These are phyloP conservation scores for Prosopis cineraria DNA, from an alignment of 306 rosid species.

Conservation along the genomic window DNA sequence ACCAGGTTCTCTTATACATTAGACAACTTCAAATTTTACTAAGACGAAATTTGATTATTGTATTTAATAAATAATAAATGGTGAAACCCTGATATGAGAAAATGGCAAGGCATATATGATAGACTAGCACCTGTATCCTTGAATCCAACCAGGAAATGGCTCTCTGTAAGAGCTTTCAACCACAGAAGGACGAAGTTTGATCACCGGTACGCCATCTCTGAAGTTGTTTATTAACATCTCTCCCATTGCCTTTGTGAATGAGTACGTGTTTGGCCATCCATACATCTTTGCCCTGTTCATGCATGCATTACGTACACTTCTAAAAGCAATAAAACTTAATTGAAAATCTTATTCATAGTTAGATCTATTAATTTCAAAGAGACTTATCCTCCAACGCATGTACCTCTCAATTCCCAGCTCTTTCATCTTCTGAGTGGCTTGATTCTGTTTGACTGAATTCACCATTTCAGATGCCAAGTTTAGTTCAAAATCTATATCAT, in stretches of 20 bases:
- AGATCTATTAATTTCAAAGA: too few relatives aligned
- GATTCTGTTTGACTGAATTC: conserved; percentile 25
- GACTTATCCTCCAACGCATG: background rate
- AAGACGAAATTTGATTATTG: too few relatives aligned
- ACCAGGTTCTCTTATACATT: too few relatives aligned
- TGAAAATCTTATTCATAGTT: too few relatives aligned
- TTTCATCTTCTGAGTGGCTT: conserved; percentile 52
- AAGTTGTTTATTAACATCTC: conserved; percentile 41
- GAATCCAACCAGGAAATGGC: conserved; percentile 62
- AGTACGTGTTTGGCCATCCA: conserved; percentile 64
- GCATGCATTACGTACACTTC: too few relatives aligned
- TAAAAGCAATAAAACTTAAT: too few relatives aligned
- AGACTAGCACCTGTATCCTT: conserved; percentile 43
- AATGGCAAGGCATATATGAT: too few relatives aligned
- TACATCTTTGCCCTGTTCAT: conserved; percentile 40
- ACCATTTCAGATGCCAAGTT: conserved; percentile 36
- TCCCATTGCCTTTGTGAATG: conserved; percentile 44
- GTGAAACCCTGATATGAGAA: too few relatives aligned
- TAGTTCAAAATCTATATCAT: conserved; percentile 46
- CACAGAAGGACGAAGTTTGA: conserved; percentile 50
- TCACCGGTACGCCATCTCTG: conserved; percentile 54
- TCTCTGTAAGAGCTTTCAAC: conserved; percentile 54
- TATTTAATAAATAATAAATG: too few relatives aligned
- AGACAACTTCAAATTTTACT: too few relatives aligned
- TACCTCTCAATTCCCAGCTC: conserved; percentile 55